Evolutionary conservation across 805 yeast species (phyloP), one percentile per base, ranked within the genome.

Genomic region (Candida maris): DNA sequence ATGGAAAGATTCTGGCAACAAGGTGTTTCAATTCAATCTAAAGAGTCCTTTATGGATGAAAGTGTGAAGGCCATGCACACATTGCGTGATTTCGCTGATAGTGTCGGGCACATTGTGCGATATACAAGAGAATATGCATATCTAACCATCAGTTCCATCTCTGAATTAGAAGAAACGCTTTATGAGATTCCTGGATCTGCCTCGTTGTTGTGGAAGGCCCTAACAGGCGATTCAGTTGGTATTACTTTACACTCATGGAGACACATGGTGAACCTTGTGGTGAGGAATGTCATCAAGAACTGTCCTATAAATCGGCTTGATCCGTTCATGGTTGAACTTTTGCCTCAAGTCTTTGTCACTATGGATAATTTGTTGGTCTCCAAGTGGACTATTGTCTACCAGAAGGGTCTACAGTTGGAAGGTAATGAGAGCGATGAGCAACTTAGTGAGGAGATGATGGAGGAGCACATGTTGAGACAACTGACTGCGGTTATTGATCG

Each of bases 1-100:
- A 79, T 81, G 56, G 99, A 93, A 64, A 71, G 97, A 52, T 93
- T 93, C 59, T 93, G 99, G 99, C 97, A 94, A 56, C 95, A 88
- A 42, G 98, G 98, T 13, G 94, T 95, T 16, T 85, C 96, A 1
- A 84, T 85, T 39, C 95, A 93, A 61, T 80, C 95, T 2, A 83
- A 86, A 52, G 97, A 93, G 56, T 88, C 93, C 22, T 94, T 93
- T 49, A 81, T 93, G 45, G 95, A 85, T 56, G 97, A 93, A 56
- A 88, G 81, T 52, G 95, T 86, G 39, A 87, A 84, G 56, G 97
- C 98, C 0, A 86, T 93, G 68, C 83, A 84, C 45, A 89, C 98
- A 0, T 65, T 93, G 39, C 74, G 97, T 47, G 98, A 93, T 62
- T 93, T 93, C 69, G 97, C 98, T 0, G 97, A 94, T 57, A 84